Evolutionary conservation across 805 yeast genomes (phyloP), one percentile per base, ranked within the genome.

Genomic region (Saccharomycopsis fibuligera): DNA sequence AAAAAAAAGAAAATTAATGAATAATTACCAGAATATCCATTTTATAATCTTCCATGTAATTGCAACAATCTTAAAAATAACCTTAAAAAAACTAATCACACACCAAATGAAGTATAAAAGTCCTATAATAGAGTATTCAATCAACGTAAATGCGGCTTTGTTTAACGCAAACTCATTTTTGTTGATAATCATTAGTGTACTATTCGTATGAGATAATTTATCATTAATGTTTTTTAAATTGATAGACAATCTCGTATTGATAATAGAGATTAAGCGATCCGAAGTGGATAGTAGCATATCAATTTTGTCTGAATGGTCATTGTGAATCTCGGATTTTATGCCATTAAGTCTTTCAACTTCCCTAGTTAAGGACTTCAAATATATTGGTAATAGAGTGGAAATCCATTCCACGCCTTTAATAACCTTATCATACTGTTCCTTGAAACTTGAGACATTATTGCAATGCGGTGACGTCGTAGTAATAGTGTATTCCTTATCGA

Each of bases 21-120:
- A n/a, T n/a, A n/a, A n/a, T 60, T 45, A 53, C 68, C 57, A 72
- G 60, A 12, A 69, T 4, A 50, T 21, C 50, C 50, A 50, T 23
- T 50, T 47, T 8, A 50, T 9, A 14, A 46, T 21, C 25, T 30
- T 46, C 31, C 39, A 31, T 2, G 47, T 4, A 3, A 45, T 21
- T 5, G 25, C n/a, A 23, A 44, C 2, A 4, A 31, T 16, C 31
- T 36, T 48, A 27, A 22, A 45, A 10, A 40, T 8, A 19, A 45
- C n/a, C 36, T 43, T 44, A 3, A 45, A 6, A 8, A 49, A 27
- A 24, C 53, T 52, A 16, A 52, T 38, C 22, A 46, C 36, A 9
- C 33, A 27, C 55, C 55, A 52, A 5, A 45, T 33, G 19, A 52
- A 17, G 30, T 52, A 49, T 16, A 52, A 31, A n/a, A 47, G 14